phyloP scores from a whole-genome alignment of 1,139 yeast genomes.

The Candida sanyaensis region DNA sequence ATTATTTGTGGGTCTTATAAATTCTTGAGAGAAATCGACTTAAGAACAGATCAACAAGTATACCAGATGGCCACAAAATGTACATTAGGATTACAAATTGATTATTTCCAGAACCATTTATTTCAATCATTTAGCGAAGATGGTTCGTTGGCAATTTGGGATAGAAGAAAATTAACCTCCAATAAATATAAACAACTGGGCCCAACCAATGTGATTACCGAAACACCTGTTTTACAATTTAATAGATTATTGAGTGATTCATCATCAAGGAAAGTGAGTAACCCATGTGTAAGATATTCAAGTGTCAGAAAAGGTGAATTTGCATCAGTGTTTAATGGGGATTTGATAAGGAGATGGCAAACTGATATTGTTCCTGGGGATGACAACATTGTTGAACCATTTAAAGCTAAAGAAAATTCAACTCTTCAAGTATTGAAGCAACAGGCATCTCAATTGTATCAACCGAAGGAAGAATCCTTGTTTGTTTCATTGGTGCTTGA shows the following conservation, averaged over 20 bases:
- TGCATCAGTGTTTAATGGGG: slow-evolving; percentile 79
- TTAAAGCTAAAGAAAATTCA: slow-evolving; percentile 7
- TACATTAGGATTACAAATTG: slow-evolving; percentile 67
- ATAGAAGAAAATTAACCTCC: slow-evolving; percentile 61
- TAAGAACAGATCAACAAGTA: slow-evolving; percentile 66
- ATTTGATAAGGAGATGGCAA: slow-evolving; percentile 79
- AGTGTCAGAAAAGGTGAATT: slow-evolving; percentile 70
- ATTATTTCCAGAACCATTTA: slow-evolving; percentile 62
- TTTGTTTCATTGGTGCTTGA: slow-evolving; percentile 81
- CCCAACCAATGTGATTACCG: slow-evolving; percentile 32
- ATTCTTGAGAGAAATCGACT: slow-evolving; percentile 75
- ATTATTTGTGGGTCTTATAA: slow-evolving; percentile 79
- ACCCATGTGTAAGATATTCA: slow-evolving; percentile 72
- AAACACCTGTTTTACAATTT: slow-evolving; percentile 66
- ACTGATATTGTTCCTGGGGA: slow-evolving; percentile 60
- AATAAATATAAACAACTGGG: slow-evolving; percentile 16
- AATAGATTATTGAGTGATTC: slow-evolving; percentile 67
- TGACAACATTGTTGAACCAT: not conserved
- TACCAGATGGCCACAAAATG: slow-evolving; percentile 79
- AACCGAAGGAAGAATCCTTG: slow-evolving; percentile 50
- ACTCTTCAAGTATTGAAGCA: slow-evolving; percentile 30
- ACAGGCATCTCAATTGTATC: slow-evolving; percentile 39
- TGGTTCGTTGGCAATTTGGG: slow-evolving; percentile 87
- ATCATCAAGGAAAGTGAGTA: slow-evolving; percentile 59
- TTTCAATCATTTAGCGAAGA: slow-evolving; percentile 82